Evolutionary conservation across 768 basidiomycete species (phyloP).

Genomic region (Suillus decipiens): DNA sequence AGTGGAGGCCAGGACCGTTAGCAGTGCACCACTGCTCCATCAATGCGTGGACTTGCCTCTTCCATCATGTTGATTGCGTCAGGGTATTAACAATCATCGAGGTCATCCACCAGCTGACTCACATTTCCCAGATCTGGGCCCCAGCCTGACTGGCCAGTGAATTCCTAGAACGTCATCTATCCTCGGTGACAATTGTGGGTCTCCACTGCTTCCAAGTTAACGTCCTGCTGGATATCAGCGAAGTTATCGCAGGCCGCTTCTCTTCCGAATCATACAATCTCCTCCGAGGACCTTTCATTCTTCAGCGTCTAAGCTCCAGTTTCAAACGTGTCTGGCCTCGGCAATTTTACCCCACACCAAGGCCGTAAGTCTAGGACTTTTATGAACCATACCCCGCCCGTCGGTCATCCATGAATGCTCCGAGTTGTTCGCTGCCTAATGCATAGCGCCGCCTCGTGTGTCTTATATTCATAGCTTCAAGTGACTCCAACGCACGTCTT

Average conservation of each 20-base stretch:
- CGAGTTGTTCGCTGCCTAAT: background rate
- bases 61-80: too few relatives aligned
- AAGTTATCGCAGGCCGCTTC: background rate
- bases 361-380: background rate
- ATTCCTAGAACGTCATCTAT: background rate
- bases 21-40: background rate
- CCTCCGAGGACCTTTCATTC: background rate
- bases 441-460: background rate
- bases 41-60: background rate
- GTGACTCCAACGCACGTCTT: background rate
- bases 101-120: background rate
- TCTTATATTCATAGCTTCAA: constrained; percentile 1
- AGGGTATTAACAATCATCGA: background rate
- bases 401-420: background rate
- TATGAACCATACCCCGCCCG: background rate
- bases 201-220: too few relatives aligned
- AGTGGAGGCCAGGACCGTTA: background rate
- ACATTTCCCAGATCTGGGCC: background rate
- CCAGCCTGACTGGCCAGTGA: background rate
- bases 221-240: too few relatives aligned
- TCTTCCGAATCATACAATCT: background rate
- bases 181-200: too few relatives aligned
- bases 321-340: background rate
- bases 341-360: constrained; percentile 4
- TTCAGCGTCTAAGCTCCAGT: background rate